Conservation (phyloP, 768 basidiomycete genomes). For the Boletus eberwhitei region DNA sequence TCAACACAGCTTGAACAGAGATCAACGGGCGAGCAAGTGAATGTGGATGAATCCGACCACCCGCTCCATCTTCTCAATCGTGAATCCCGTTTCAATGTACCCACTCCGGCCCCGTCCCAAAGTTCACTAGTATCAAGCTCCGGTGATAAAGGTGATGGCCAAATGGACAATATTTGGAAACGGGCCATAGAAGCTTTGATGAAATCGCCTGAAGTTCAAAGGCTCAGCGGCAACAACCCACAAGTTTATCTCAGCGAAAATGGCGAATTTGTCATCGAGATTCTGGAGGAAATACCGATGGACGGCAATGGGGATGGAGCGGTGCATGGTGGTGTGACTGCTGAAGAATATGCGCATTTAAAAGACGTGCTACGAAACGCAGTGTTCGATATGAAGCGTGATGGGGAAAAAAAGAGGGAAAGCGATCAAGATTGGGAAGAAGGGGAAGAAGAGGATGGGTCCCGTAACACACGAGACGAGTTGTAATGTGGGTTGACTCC, state of each 20-base stretch:
- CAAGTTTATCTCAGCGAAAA: constrained; percentile 42
- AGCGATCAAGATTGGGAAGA: constrained; percentile 24
- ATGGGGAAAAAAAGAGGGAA: constrained; percentile 23
- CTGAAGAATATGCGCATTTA: constrained; percentile 42
- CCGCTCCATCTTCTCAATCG: constrained; percentile 52
- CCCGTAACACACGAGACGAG: constrained; percentile 30
- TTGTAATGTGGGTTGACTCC: constrained; percentile 28
- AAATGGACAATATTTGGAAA: constrained; percentile 26
- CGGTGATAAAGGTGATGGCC: constrained; percentile 14
- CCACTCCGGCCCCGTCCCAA: constrained; percentile 25
- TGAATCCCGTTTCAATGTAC: constrained; percentile 45
- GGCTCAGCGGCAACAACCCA: constrained; percentile 26
- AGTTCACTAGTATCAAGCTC: constrained; percentile 16
- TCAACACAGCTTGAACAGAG: constrained; percentile 31
- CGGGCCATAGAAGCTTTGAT: constrained; percentile 29
- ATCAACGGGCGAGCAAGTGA: constrained; percentile 25
- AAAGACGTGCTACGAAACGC: constrained; percentile 51
- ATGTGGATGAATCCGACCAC: constrained; percentile 50
- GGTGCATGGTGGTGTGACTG: constrained; percentile 30
- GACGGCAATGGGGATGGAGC: constrained; percentile 27
- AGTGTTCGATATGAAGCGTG: constrained; percentile 47
- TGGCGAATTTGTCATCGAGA: constrained; percentile 41
- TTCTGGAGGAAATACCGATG: constrained; percentile 43
- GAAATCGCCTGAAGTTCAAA: constrained; percentile 31
- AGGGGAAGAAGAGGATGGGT: constrained; percentile 33